Conservation (phyloP, 257 asterid genomes). For the Craterostigma plantagineum region DNA sequence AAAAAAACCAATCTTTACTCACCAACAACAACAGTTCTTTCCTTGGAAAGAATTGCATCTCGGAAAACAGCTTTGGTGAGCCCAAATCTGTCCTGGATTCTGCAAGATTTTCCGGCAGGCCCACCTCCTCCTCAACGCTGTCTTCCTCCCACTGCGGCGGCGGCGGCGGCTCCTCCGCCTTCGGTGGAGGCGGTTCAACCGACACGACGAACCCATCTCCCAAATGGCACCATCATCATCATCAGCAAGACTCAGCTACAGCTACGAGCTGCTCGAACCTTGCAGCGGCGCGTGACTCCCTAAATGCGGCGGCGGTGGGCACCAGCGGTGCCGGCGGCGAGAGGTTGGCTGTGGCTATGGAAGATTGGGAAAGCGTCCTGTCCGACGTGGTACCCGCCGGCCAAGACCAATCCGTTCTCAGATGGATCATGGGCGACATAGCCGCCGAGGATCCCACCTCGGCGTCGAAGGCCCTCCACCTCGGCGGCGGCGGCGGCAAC, state of each 20-base stretch:
- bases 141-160: conserved; percentile 47
- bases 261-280: conserved; percentile 56
- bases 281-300: conserved; percentile 36
- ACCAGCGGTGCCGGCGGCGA: conserved; percentile 8
- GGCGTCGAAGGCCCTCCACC: conserved; percentile 44
- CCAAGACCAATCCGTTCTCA: conserved; percentile 60
- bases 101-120: conserved; percentile 48
- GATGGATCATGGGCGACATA: conserved; percentile 91
- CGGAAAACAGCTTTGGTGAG: conserved; percentile 21
- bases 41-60: conserved; percentile 15
- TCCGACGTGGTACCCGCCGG: conserved; percentile 52
- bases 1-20: conserved; percentile 11
- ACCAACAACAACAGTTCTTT: conserved; percentile 7
- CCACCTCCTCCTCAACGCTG: conserved; percentile 66
- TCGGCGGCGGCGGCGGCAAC: conserved; percentile 9
- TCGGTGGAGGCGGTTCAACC: conserved; percentile 28
- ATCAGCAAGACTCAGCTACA: conserved; percentile 52
- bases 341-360: conserved; percentile 37
- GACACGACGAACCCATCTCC: conserved; percentile 48
- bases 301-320: conserved; percentile 20
- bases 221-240: conserved; percentile 63
- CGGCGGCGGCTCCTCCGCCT: conserved; percentile 5
- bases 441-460: conserved; percentile 35
- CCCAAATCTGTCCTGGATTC: conserved; percentile 92
- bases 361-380: conserved; percentile 81